Conservation (phyloP, 2,329 filamentous ascomycete species). For the Pyrenochaeta sp. region DNA sequence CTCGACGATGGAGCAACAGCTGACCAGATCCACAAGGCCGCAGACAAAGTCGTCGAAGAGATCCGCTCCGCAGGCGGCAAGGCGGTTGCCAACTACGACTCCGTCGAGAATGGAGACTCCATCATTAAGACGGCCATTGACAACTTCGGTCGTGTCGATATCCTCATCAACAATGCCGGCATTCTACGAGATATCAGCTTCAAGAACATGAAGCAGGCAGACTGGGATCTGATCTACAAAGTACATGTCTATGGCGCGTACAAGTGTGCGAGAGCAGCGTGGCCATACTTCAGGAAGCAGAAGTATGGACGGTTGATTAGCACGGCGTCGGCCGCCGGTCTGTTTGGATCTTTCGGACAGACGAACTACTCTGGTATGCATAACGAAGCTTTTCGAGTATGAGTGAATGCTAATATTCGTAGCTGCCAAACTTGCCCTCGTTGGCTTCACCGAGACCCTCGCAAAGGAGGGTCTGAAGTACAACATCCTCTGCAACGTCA, state of each 20-base stretch:
- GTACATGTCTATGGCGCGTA: conserved; percentile 94
- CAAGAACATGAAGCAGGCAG: conserved; percentile 97
- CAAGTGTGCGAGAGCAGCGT: conserved; percentile 93
- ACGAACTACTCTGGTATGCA: conserved; percentile 83
- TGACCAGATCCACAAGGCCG: conserved; percentile 64
- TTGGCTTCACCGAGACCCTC: conserved; percentile 96
- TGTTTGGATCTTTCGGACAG: conserved; percentile 96
- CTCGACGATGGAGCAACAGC: conserved; percentile 5
- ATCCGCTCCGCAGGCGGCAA: conserved; percentile 90
- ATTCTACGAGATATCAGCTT: conserved; percentile 96
- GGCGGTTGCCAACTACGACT: conserved; percentile 97
- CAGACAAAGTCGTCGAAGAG: conserved; percentile 82
- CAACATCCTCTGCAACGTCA: conserved; percentile 94
- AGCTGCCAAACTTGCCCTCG: conserved; percentile 92
- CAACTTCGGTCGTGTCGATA: conserved; percentile 84
- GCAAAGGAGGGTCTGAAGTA: conserved; percentile 98
- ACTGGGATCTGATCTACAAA: conserved; percentile 94
- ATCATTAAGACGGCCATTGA: conserved; percentile 92
- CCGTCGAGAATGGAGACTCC: conserved; percentile 88
- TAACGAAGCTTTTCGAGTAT: not conserved
- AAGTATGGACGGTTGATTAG: conserved; percentile 98
- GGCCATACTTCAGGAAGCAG: conserved; percentile 98
- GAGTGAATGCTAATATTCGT: conserved; percentile 30
- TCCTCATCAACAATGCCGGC: conserved; percentile 97
- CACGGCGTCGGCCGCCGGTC: conserved; percentile 92